Percentiles rank a stretch among this genome's conserved stretches.
These are phyloP conservation scores for Tephrocybe rancida DNA, from an alignment of 768 basidiomycete genomes.

Conservation along the genomic window DNA sequence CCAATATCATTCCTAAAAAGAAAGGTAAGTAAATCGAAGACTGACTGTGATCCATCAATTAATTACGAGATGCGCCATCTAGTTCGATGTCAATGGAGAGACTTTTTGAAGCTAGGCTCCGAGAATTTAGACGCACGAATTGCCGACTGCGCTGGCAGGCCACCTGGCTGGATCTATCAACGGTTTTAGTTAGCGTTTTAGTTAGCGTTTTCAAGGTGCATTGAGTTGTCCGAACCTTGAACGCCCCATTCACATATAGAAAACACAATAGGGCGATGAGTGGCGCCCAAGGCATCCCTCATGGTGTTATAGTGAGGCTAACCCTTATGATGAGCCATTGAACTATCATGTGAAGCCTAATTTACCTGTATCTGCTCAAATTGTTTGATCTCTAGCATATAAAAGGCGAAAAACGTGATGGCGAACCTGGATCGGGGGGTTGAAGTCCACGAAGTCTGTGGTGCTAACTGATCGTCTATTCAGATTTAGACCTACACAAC, in stretches of 20 bases:
- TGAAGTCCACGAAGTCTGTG: conserved; percentile 48
- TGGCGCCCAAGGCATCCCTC: conserved; percentile 46
- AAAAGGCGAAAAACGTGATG: not conserved
- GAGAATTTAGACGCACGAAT: conserved; percentile 34
- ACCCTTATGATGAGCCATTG: not conserved
- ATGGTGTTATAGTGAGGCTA: conserved; percentile 47
- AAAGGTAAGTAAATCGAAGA: not conserved
- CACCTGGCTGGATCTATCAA: conserved; percentile 51
- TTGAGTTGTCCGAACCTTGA: conserved; percentile 27
- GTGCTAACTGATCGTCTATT: conserved; percentile 27
- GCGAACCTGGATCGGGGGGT: conserved; percentile 42
- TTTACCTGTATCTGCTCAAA: conserved; percentile 36
- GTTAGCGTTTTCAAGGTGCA: not conserved
- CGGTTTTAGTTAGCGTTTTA: not conserved
- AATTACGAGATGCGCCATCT: conserved; percentile 49
- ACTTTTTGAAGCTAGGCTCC: not conserved
- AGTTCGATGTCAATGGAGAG: not conserved
- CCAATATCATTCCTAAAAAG: conserved; percentile 45
- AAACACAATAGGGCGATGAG: conserved; percentile 48
- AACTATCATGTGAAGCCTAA: not conserved
- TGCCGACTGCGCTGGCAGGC: conserved; percentile 46
- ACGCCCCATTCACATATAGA: conserved; percentile 55
- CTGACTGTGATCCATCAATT: not conserved
- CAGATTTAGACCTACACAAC: not conserved
- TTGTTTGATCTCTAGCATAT: not conserved